phyloP scores from a whole-genome alignment of 306 rosid species.

The Mucuna pruriens region DNA sequence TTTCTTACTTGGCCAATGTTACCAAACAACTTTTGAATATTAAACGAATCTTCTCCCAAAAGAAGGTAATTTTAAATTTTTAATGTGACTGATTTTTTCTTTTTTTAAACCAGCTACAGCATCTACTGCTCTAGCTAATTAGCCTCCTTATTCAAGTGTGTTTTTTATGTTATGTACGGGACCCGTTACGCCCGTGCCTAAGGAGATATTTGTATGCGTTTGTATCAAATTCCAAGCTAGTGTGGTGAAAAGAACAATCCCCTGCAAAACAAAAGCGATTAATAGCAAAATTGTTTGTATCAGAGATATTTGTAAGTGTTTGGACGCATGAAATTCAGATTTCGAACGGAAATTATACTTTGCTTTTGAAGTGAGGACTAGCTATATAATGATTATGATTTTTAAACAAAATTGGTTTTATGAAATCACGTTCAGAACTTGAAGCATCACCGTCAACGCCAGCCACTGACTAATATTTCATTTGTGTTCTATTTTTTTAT shows the following conservation, averaged over 20 bases:
- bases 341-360: neutral
- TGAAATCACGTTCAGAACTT: constrained; percentile 31
- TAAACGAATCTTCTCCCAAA: too few relatives aligned
- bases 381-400: neutral
- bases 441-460: constrained; percentile 33
- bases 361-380: neutral
- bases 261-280: neutral
- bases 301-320: too few relatives aligned
- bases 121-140: too few relatives aligned
- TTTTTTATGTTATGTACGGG: too few relatives aligned
- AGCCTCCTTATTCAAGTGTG: too few relatives aligned
- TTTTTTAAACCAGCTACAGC: too few relatives aligned
- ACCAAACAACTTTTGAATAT: too few relatives aligned
- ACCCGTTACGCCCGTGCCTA: too few relatives aligned
- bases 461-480: constrained; percentile 5
- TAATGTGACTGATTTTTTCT: too few relatives aligned
- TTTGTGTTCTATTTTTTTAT: neutral
- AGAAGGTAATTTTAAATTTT: too few relatives aligned
- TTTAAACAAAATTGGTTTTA: neutral
- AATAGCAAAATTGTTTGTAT: too few relatives aligned
- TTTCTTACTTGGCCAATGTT: too few relatives aligned
- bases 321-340: neutral
- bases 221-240: neutral
- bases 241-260: neutral
- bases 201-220: neutral